A percentile compares a stretch with the other conserved stretches of the same genome.
Conservation (phyloP, 805 yeast genomes). For the Sugiyamaella smithiae region DNA sequence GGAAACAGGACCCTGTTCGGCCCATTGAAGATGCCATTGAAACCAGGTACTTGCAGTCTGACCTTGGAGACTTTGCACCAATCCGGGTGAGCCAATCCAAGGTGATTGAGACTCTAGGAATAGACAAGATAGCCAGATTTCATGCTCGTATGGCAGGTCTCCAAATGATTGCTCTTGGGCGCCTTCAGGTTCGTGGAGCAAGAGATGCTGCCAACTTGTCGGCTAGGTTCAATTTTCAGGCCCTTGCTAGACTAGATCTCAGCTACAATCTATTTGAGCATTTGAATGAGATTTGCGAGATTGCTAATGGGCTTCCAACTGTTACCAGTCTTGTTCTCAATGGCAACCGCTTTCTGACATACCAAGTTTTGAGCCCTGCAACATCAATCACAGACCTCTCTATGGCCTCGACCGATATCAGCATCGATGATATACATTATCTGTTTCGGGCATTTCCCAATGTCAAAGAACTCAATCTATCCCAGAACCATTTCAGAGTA, state of each 20-base stretch:
- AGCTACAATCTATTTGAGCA: constrained; percentile 55
- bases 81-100: constrained; percentile 54
- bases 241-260: constrained; percentile 47
- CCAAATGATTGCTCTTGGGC: constrained; percentile 49
- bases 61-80: constrained; percentile 27
- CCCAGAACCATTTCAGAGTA: constrained; percentile 23
- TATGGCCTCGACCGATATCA: constrained; percentile 23
- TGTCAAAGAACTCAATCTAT: constrained; percentile 13
- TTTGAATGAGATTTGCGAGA: constrained; percentile 38
- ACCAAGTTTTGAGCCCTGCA: background rate
- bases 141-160: constrained; percentile 49
- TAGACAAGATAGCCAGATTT: constrained; percentile 50
- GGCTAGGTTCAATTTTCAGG: constrained; percentile 5
- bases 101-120: constrained; percentile 60
- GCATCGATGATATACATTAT: constrained; percentile 10
- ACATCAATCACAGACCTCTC: constrained; percentile 18
- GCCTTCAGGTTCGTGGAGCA: constrained; percentile 36
- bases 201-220: background rate
- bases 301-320: constrained; percentile 38
- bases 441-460: constrained; percentile 38
- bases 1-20: constrained; percentile 33
- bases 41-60: constrained; percentile 44
- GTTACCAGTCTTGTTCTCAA: constrained; percentile 49
- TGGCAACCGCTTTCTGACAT: constrained; percentile 33
- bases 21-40: constrained; percentile 50